These are phyloP conservation scores for Leishmania mexicana DNA, from an alignment of 208 protist genomes.

Conservation along the genomic window DNA sequence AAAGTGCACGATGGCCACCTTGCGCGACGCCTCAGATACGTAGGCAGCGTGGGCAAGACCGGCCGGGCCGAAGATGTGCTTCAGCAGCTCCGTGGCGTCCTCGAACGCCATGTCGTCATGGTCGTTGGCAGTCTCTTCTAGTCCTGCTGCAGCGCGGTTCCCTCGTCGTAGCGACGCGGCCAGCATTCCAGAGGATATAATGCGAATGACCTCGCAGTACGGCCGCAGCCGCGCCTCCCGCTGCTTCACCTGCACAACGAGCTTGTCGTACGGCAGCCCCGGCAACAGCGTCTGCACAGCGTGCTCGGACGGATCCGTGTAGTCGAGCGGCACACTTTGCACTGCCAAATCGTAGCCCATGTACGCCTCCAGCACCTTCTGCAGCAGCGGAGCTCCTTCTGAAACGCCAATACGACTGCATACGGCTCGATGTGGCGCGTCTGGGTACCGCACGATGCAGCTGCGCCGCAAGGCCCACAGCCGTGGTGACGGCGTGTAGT, in stretches of 20 bases:
- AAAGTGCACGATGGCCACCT: slow-evolving; percentile 51
- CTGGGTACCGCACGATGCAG: slow-evolving; percentile 35
- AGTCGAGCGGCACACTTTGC: slow-evolving; percentile 42
- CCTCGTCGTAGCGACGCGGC: neutral
- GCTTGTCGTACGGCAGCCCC: slow-evolving; percentile 30
- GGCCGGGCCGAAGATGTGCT: slow-evolving; percentile 24
- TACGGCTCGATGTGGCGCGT: slow-evolving; percentile 1
- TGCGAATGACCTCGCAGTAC: slow-evolving; percentile 30
- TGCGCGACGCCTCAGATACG: slow-evolving; percentile 31
- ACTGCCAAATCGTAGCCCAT: slow-evolving; percentile 26
- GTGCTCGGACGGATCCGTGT: slow-evolving; percentile 45
- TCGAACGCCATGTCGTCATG: slow-evolving; percentile 12
- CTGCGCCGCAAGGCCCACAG: slow-evolving; percentile 70
- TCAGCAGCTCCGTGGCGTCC: slow-evolving; percentile 23
- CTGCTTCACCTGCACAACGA: slow-evolving; percentile 30
- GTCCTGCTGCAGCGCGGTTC: neutral
- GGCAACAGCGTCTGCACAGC: slow-evolving; percentile 36
- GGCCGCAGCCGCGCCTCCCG: slow-evolving; percentile 28
- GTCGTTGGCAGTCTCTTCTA: neutral
- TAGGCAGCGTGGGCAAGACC: slow-evolving; percentile 22
- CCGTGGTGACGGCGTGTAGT: slow-evolving; percentile 54
- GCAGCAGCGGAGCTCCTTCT: slow-evolving; percentile 6
- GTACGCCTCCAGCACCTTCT: slow-evolving; percentile 25
- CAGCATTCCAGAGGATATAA: neutral
- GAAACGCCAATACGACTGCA: neutral